These are phyloP conservation scores for Apiosordaria backusii DNA, from an alignment of 495 filamentous ascomycete species.

Conservation along the genomic window DNA sequence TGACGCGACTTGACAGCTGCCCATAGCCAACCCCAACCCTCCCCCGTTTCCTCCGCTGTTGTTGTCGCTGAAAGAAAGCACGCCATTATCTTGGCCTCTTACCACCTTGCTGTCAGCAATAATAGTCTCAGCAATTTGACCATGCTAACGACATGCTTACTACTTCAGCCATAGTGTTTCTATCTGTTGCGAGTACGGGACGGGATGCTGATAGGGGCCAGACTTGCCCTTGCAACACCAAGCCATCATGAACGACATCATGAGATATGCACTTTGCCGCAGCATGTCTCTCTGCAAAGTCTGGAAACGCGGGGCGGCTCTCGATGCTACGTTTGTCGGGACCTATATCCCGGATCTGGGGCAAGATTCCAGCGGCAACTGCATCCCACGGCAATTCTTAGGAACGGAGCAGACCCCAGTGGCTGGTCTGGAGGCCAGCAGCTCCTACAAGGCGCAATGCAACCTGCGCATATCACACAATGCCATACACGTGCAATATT, in stretches of 20 bases:
- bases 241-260: background rate
- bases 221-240: background rate
- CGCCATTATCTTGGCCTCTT: background rate
- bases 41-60: background rate
- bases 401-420: background rate
- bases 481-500: constrained; percentile 10
- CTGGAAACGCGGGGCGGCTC: background rate
- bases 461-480: constrained; percentile 3
- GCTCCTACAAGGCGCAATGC: background rate
- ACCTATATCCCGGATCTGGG: background rate
- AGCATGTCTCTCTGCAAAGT: too few species aligned
- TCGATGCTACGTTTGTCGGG: background rate
- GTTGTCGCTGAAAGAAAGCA: constrained; percentile 1
- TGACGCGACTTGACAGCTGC: background rate
- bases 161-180: background rate
- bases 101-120: background rate
- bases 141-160: background rate
- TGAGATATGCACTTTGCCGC: background rate
- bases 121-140: background rate
- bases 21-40: background rate
- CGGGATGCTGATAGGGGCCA: too few species aligned
- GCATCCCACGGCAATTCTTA: background rate
- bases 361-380: background rate
- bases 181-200: background rate
- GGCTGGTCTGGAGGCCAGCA: background rate